These are phyloP conservation scores for Kazachstania martiniae DNA, from an alignment of 805 yeast genomes.

Conservation along the genomic window DNA sequence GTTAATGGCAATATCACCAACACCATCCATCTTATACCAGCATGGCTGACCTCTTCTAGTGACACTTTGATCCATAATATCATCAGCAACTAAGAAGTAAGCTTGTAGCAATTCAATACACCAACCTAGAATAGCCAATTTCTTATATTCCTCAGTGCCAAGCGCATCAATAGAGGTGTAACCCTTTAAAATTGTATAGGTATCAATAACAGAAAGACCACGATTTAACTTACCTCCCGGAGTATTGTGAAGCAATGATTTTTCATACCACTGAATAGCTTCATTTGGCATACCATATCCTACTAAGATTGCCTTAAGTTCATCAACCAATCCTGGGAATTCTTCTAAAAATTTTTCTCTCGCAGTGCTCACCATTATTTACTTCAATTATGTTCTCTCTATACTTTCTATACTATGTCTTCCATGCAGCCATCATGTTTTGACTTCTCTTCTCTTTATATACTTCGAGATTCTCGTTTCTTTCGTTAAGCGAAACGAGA, in stretches of 20 bases:
- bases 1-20: constrained; percentile 89
- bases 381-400: background rate
- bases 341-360: constrained; percentile 51
- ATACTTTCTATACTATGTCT: no score
- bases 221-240: constrained; percentile 96
- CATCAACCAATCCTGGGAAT: constrained; percentile 71
- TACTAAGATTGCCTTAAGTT: constrained; percentile 49
- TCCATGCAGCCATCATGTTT: no score
- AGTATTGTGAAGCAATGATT: constrained; percentile 69
- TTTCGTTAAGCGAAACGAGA: no score
- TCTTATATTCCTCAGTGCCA: constrained; percentile 58
- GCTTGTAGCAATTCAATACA: constrained; percentile 90
- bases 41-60: constrained; percentile 98
- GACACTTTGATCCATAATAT: constrained; percentile 93
- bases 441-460: no score
- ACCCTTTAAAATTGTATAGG: constrained; percentile 71
- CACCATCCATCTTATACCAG: constrained; percentile 78
- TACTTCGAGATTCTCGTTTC: no score
- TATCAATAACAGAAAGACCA: constrained; percentile 90
- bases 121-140: constrained; percentile 90
- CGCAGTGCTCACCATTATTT: constrained; percentile 1
- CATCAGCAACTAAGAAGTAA: constrained; percentile 93
- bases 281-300: constrained; percentile 75
- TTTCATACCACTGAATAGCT: constrained; percentile 77
- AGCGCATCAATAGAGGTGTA: constrained; percentile 49